Base-by-base conservation (phyloP, 768 basidiomycete species). In the Lactarius evosmus region DNA sequence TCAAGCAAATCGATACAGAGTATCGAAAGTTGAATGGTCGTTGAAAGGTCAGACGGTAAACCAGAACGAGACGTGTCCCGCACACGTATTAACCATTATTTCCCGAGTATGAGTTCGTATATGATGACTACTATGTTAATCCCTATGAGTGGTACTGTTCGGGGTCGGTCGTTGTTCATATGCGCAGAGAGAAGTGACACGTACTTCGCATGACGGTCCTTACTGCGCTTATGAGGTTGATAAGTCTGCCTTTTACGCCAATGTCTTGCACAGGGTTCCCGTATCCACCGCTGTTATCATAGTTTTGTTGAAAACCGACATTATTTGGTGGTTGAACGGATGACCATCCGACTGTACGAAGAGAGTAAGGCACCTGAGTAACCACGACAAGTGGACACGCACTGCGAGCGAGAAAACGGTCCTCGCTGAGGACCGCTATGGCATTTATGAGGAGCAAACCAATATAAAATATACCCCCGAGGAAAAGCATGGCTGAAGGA, bases 181-280 rank as follows among this genome's bases (percentile, higher is more conserved):
- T 29, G 57, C 61, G 58, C 55, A 17, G 55, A 59, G 14, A 58
- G 60, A 51, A 51, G 17, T 56, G 50, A 38, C 58, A 86, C 95
- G 80, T 74, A 99, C 96, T 94, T 75, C 96, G 86, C 92, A 98
- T 93, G 70, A 99, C 81, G 52, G 96, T 98, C 77, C 96, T 82
- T 65, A 98, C 94, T 40, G 96, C 96, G 70, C 90, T 85, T 67
- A 98, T 97, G 70, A 99, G 85, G 78, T 92, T 91, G 73, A 98
- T 85, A 65, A 98, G 75, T 71, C 92, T 85, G 66, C 85, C 83
- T 78, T 98, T 98, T 66, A 98, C 77, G 22, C 90, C 82, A 52
- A 85, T 78, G 27, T 93, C 78, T 62, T 80, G 81, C 61, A 71
- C 78, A 38, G 73, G 77, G 34, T 83, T 81, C 61, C 78, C 77